Evolutionary conservation across 1,139 yeast species (phyloP), one percentile per base, ranked within the genome.

Genomic region (Nadsonia commutata): DNA sequence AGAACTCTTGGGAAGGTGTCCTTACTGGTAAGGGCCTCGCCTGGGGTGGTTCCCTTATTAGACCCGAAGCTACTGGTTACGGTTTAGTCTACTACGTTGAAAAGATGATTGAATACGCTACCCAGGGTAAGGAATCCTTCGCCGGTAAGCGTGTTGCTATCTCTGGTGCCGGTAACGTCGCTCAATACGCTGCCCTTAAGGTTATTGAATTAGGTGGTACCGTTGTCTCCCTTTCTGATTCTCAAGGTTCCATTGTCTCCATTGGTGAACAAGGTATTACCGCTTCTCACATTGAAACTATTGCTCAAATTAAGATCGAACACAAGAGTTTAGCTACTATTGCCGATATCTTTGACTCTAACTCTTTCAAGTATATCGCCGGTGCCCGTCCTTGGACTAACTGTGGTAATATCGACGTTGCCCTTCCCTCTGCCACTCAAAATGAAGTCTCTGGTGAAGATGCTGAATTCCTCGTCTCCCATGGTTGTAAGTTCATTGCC

Each of bases 31-130:
- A 90, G 74, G 97, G 96, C 60, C 75, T 86, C 62, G 70, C 80
- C 64, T 90, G 96, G 95, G 98, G 98, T 76, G 98, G 97, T 63
- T 88, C 97, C 57, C 76, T 88, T 65, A 86, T 90, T 69, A 83
- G 98, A 71, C 95, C 97, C 53, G 98, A 90, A 76, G 98, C 98
- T 53, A 90, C 98, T 51, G 98, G 98, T 67, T 90, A 79, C 72
- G 98, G 98, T 69, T 72, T 83, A 50, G 94, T 90, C 54, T 90
- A 90, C 79, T 88, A 84, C 71, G 94, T 88, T 55, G 95, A 85
- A 70, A 85, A 88, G 71, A 90, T 88, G 96, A 85, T 90, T 67
- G 93, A 85, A 70, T 80, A 78, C 66, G 95, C 95, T 51, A 72
- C 94, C 51, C 65, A 74, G 54, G 95, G 95, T 65, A 78, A 80